Percentiles rank a stretch among this genome's conserved stretches.
Conservation (phyloP, 202 grass and related monocot species). For the Elaeis oleifera region DNA sequence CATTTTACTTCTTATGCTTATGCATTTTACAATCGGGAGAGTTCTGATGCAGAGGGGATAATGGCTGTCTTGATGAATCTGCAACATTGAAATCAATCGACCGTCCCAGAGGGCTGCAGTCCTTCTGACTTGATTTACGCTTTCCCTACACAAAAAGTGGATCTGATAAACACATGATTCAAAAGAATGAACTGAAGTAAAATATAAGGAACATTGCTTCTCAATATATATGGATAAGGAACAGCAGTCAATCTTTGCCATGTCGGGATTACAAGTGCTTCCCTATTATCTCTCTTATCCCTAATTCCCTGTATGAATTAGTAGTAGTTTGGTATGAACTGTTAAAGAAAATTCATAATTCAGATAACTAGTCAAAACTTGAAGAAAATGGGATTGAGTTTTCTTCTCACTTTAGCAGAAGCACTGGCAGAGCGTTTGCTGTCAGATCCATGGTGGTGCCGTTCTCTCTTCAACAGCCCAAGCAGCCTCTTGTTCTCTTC, state of each 20-base stretch:
- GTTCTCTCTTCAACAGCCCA: conserved; percentile 37
- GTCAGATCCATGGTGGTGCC: conserved; percentile 1
- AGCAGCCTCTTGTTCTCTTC: conserved; percentile 73
- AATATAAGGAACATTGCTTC: no score
- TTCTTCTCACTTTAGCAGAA: conserved; percentile 55
- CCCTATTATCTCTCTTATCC: no score
- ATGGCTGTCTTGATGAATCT: conserved; percentile 33
- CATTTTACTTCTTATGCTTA: background rate
- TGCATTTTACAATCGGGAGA: conserved; percentile 3
- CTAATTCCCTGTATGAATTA: background rate
- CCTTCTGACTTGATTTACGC: conserved; percentile 49
- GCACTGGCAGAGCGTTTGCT: conserved; percentile 38
- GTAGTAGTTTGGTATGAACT: background rate
- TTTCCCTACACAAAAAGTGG: conserved; percentile 42
- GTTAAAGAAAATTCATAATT: no score
- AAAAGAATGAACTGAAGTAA: background rate
- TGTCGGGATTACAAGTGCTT: no score
- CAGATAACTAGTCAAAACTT: background rate
- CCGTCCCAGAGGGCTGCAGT: background rate
- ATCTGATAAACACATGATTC: background rate
- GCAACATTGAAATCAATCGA: background rate
- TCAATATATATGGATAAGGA: no score
- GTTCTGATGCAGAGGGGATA: conserved; percentile 18
- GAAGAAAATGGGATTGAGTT: background rate
- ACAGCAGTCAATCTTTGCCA: no score